Evolutionary conservation across 345 rosid genomes (phyloP).

Genomic region (Pistacia vera): DNA sequence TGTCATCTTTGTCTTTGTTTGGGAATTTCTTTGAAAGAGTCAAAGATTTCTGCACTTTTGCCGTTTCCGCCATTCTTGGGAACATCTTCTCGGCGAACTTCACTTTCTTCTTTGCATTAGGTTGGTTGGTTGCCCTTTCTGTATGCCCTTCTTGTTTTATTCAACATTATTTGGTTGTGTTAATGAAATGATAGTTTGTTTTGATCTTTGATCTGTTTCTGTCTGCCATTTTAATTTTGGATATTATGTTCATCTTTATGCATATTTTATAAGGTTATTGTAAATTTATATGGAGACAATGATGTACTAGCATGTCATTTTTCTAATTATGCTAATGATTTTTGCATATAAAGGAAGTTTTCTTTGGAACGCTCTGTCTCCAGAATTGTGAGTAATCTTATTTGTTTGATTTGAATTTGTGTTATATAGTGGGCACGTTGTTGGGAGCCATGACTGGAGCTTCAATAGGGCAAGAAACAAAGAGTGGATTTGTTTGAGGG

Average conservation of each 20-base stretch:
- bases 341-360: too few species aligned
- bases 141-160: background rate
- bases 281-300: too few species aligned
- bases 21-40: slow-evolving; percentile 65
- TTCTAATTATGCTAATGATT: too few species aligned
- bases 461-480: slow-evolving; percentile 98
- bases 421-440: slow-evolving; percentile 82
- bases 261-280: too few species aligned
- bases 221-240: too few species aligned
- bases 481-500: slow-evolving; percentile 96
- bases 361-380: background rate
- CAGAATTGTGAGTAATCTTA: slow-evolving; percentile 7
- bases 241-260: too few species aligned
- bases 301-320: too few species aligned
- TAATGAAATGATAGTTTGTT: too few species aligned
- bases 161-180: background rate
- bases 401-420: background rate
- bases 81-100: slow-evolving; percentile 89
- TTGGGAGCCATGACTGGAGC: slow-evolving; percentile 99
- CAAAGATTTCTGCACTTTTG: slow-evolving; percentile 61
- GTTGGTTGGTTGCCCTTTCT: slow-evolving; percentile 49
- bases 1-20: slow-evolving; percentile 39
- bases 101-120: slow-evolving; percentile 91
- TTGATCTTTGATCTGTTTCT: too few species aligned
- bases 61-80: slow-evolving; percentile 76